Conservation (phyloP, 345 rosid genomes). For the Raphanus sativus region DNA sequence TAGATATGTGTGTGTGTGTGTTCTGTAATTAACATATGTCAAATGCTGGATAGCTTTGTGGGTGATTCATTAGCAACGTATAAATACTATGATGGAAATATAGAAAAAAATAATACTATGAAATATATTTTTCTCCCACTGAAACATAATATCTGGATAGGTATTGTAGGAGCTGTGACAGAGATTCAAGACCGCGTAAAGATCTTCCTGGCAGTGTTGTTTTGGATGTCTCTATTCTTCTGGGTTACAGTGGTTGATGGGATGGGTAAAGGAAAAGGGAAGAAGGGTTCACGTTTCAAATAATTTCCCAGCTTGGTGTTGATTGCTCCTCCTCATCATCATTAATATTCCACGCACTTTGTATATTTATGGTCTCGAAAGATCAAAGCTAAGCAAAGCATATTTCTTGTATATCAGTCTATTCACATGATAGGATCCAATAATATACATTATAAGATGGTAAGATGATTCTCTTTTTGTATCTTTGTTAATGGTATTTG, state of each 20-base stretch:
- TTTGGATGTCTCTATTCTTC: slow-evolving; percentile 94
- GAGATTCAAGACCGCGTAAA: slow-evolving; percentile 56
- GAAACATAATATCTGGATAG: slow-evolving; percentile 26
- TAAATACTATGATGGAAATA: not conserved
- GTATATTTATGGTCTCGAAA: not conserved
- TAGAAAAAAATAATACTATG: not conserved
- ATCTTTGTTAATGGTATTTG: not conserved
- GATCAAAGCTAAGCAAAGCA: slow-evolving; percentile 3
- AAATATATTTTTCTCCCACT: not conserved
- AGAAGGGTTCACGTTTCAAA: slow-evolving; percentile 37
- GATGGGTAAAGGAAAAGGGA: slow-evolving; percentile 38
- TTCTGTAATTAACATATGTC: not conserved
- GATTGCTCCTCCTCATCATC: not conserved
- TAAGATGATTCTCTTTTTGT: not conserved
- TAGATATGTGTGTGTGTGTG: not conserved
- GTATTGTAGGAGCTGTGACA: slow-evolving; percentile 48
- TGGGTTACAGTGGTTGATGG: slow-evolving; percentile 83
- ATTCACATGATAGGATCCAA: slow-evolving; percentile 12
- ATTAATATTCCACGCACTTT: slow-evolving; percentile 2
- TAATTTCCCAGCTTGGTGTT: not conserved
- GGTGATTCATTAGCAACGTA: not conserved
- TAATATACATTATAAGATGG: not conserved
- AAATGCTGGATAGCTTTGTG: not conserved
- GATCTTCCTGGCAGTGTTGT: slow-evolving; percentile 83
- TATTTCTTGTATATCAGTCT: slow-evolving; percentile 27